Percentiles rank a stretch among this genome's conserved stretches.
These are phyloP conservation scores for Linum tenue DNA, from an alignment of 345 rosid species.

Conservation along the genomic window DNA sequence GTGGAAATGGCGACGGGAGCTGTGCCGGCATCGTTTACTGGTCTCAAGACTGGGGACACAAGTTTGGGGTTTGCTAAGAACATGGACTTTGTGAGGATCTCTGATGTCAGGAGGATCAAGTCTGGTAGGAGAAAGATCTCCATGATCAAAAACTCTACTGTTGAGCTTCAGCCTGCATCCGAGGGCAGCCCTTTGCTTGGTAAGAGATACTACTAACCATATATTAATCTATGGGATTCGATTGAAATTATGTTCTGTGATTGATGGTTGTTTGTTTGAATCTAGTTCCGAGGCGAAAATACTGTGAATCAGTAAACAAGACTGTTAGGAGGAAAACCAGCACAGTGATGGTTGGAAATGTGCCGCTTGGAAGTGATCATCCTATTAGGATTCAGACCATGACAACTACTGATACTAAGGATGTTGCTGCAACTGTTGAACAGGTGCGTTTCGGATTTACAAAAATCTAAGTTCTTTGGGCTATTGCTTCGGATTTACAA, in stretches of 20 bases:
- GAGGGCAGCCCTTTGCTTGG: constrained; percentile 87
- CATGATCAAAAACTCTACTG: constrained; percentile 51
- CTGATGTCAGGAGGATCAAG: constrained; percentile 48
- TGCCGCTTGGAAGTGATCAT: constrained; percentile 86
- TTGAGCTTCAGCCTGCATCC: constrained; percentile 73
- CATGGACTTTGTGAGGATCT: constrained; percentile 53
- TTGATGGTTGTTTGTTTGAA: constrained; percentile 8
- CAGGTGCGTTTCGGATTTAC: constrained; percentile 38
- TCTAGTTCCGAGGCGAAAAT: constrained; percentile 92
- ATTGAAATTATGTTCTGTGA: not conserved
- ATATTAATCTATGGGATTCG: not conserved
- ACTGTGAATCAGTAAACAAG: constrained; percentile 80
- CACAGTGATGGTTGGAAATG: constrained; percentile 94
- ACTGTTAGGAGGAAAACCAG: constrained; percentile 83
- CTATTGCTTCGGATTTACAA: too few species aligned
- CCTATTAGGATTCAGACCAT: constrained; percentile 92
- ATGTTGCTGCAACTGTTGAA: constrained; percentile 81
- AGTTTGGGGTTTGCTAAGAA: constrained; percentile 52
- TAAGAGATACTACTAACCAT: constrained; percentile 13
- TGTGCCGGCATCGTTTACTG: constrained; percentile 57
- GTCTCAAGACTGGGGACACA: constrained; percentile 46
- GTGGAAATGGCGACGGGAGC: constrained; percentile 67
- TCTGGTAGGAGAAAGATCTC: constrained; percentile 39
- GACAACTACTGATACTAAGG: constrained; percentile 89
- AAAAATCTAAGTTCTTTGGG: too few species aligned